Conservation (phyloP, 202 grass and related monocot species). For the Hordeum pubiflorum region DNA sequence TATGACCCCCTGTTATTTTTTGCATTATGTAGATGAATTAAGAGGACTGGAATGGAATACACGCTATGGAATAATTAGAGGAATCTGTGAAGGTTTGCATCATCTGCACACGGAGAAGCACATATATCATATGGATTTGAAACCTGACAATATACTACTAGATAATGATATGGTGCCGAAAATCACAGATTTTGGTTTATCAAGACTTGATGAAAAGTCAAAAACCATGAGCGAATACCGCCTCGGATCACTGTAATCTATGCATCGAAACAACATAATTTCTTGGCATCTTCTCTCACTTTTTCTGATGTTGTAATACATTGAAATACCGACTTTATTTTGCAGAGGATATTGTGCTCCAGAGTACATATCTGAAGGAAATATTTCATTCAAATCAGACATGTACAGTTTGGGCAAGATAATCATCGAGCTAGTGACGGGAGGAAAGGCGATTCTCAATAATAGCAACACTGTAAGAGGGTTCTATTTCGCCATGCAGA, state of each 20-base stretch:
- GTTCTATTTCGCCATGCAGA: neutral
- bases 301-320: neutral
- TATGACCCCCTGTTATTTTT: neutral
- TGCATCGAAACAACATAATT: neutral
- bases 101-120: neutral
- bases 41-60: neutral
- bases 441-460: neutral
- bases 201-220: neutral
- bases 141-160: conserved; percentile 9
- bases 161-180: conserved; percentile 1
- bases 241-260: neutral
- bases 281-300: neutral
- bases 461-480: neutral
- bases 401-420: neutral
- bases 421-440: neutral
- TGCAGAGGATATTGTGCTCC: conserved; percentile 6
- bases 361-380: neutral
- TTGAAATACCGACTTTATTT: neutral
- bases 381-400: neutral
- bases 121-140: conserved; percentile 6
- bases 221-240: neutral
- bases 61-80: neutral
- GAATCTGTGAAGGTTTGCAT: neutral
- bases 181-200: conserved; percentile 13
- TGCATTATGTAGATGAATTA: neutral